Evolutionary conservation across 2,329 filamentous ascomycete species (phyloP).

Genomic region (Venturia aucupariae): DNA sequence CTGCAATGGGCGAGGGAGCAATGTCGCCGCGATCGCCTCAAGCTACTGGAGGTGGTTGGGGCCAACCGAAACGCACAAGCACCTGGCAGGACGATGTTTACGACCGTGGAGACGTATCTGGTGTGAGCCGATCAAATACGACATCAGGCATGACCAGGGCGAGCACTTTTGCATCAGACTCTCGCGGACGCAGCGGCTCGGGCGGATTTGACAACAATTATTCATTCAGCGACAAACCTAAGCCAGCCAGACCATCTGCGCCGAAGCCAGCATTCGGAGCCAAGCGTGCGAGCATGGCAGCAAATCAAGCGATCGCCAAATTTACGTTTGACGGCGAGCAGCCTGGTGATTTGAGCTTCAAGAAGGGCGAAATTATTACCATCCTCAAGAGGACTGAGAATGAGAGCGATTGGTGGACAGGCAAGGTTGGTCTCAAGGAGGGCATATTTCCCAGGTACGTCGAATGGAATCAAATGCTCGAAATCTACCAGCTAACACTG

Average conservation of each 20-base stretch:
- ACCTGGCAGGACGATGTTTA: slow-evolving; percentile 73
- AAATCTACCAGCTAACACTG: slow-evolving; percentile 9
- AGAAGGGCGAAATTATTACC: slow-evolving; percentile 94
- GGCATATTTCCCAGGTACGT: slow-evolving; percentile 83
- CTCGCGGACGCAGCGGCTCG: slow-evolving; percentile 28
- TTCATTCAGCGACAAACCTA: slow-evolving; percentile 45
- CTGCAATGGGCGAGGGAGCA: slow-evolving; percentile 57
- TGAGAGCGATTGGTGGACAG: slow-evolving; percentile 96
- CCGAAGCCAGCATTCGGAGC: slow-evolving; percentile 72
- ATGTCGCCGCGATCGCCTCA: slow-evolving; percentile 36
- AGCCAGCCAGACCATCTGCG: slow-evolving; percentile 70
- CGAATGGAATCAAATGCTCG: neutral
- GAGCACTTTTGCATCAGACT: slow-evolving; percentile 40
- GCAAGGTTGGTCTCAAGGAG: slow-evolving; percentile 71
- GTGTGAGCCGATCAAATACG: slow-evolving; percentile 32
- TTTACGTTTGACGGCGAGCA: slow-evolving; percentile 95
- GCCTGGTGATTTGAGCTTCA: slow-evolving; percentile 85
- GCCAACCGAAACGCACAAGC: slow-evolving; percentile 41
- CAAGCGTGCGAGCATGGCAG: slow-evolving; percentile 35
- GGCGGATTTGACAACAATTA: slow-evolving; percentile 39
- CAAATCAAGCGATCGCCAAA: slow-evolving; percentile 79
- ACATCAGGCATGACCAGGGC: slow-evolving; percentile 30
- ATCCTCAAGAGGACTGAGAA: slow-evolving; percentile 91
- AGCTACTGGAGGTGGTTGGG: slow-evolving; percentile 29
- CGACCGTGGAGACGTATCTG: slow-evolving; percentile 42